Percentiles rank a stretch among this genome's conserved stretches.
Evolutionary conservation across 495 filamentous ascomycete genomes (phyloP).

Genomic region (Xylaria intraflava): DNA sequence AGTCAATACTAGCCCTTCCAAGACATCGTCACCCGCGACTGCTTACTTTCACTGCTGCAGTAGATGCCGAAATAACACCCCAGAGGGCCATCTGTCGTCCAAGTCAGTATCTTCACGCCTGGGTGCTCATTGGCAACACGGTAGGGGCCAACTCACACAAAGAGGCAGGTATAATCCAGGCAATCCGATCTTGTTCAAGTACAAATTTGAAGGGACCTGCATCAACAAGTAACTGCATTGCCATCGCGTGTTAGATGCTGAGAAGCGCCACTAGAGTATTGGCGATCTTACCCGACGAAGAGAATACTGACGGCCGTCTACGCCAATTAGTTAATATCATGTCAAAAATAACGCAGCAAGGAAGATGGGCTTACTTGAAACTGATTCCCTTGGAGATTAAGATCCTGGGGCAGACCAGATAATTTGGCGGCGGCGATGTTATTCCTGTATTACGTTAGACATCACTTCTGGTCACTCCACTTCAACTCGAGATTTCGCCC

Average conservation of each 20-base stretch:
- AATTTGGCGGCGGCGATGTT: slow-evolving; percentile 49
- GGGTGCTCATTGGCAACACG: not conserved
- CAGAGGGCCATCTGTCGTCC: slow-evolving; percentile 53
- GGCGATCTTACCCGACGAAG: slow-evolving; percentile 61
- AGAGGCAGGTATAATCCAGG: slow-evolving; percentile 60
- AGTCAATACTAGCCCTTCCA: not conserved
- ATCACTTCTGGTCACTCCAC: not conserved
- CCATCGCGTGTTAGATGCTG: slow-evolving; percentile 2
- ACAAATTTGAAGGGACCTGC: slow-evolving; percentile 56
- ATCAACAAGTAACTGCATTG: slow-evolving; percentile 46
- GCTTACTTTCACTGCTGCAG: slow-evolving; percentile 47
- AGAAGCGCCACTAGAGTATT: not conserved
- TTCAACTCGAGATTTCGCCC: slow-evolving; percentile 20
- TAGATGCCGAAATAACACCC: slow-evolving; percentile 64
- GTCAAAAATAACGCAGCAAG: slow-evolving; percentile 19
- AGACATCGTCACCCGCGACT: not conserved
- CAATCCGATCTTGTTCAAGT: slow-evolving; percentile 51
- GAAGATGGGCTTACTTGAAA: slow-evolving; percentile 39
- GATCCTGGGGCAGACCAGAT: slow-evolving; percentile 42
- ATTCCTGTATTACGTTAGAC: slow-evolving; percentile 29
- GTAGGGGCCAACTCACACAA: slow-evolving; percentile 29
- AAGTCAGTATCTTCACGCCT: slow-evolving; percentile 14
- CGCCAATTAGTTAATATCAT: slow-evolving; percentile 5
- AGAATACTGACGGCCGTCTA: slow-evolving; percentile 60
- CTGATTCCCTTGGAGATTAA: slow-evolving; percentile 35